Evolutionary conservation across 2,329 filamentous ascomycete genomes (phyloP), one percentile per base, ranked within the genome.

Genomic region (Xylaria sp.): DNA sequence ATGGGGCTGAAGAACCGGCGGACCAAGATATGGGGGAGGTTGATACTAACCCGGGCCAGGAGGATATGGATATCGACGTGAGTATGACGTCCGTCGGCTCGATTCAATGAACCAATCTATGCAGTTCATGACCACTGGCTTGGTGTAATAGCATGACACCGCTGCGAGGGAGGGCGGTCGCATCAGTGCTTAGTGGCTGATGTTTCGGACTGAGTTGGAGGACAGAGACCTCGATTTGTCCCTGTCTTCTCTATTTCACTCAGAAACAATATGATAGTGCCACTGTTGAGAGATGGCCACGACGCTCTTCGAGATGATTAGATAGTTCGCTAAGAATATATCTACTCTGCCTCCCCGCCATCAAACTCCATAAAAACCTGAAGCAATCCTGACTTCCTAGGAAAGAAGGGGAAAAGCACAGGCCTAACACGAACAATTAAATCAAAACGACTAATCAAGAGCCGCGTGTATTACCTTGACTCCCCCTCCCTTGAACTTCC

Each of bases 1-100:
- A 61, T 48, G 56, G 63, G 12, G 63, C 63, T 19, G 32, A 19
- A 39, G 58, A 30, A 14, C 3, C 6, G 19, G 27, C n/a, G 27
- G 55, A 59, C 34, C 24, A n/a, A 17, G 39, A 53, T 11, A 30
- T 53, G 51, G 57, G 19, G 14, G 47, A 17, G 39, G 39, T 11
- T 36, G 34, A 11, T 11, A 6, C 1, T 36, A 7, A 8, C 6
- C 11, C 34, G 7, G 34, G 11, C 34, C 32, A 34, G 39, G 12
- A n/a, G n/a, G 36, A 53, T 30, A 30, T 53, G 51, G 57, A 42
- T 24, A 27, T 21, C 14, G 47, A 61, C 30, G 19, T 50, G 12
- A 50, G 42, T 3, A 47, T 34, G 9, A 19, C 4, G 2, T 36
- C 30, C 5, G 34, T 8, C 5, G 19, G 47, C 19, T 14, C 5